Base-by-base conservation (phyloP, 2,329 filamentous ascomycete genomes). In the Pseudogymnoascus sp. region DNA sequence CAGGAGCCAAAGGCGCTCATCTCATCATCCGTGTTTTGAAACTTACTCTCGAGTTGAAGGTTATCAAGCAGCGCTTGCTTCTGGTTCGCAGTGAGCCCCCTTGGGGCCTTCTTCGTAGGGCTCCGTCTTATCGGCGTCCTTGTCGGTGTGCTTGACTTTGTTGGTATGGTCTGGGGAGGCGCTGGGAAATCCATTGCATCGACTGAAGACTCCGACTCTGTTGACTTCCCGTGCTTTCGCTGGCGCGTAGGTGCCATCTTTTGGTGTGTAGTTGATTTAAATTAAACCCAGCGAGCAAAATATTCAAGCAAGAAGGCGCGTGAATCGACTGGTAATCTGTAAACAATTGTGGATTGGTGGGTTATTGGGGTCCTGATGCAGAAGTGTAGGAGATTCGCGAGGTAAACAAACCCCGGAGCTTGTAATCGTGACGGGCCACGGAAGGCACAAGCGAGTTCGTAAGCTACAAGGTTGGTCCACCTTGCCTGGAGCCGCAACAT, bases 51-150 rank as follows among this genome's bases (percentile, higher is more conserved):
- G 42, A 96, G 81, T 73, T 96, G 91, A 40, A 96, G 77, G 70
- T 97, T 96, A 71, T 96, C 91, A 64, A 96, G 88, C 61, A 96
- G 78, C 10, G 89, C 89, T 75, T 95, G 90, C 76, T 96, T 96
- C 74, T 96, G 91, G 42, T 81, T 81, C 63, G 84, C 74, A 2
- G 86, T 87, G 66, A 93, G 83, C 46, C 82, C 84, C 64, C 83
- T 77, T 70, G 78, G 81, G 67, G 77, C 81, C 76, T 84, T 89
- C 75, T 83, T 88, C 62, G 83, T 81, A 1, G 88, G 88, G 70
- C 85, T 89, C 73, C 78, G 73, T 31, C 78, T 79, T 63, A 78
- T 78, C 66, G 69, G 73, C 62, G 73, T 70, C 62, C 66, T 65
- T 18, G 64, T 60, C 21, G 69, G 66, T 65, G 67, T 78, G 67